These are phyloP conservation scores for Fusarium odoratissimum DNA, from an alignment of 2,329 filamentous ascomycete species.

Conservation along the genomic window DNA sequence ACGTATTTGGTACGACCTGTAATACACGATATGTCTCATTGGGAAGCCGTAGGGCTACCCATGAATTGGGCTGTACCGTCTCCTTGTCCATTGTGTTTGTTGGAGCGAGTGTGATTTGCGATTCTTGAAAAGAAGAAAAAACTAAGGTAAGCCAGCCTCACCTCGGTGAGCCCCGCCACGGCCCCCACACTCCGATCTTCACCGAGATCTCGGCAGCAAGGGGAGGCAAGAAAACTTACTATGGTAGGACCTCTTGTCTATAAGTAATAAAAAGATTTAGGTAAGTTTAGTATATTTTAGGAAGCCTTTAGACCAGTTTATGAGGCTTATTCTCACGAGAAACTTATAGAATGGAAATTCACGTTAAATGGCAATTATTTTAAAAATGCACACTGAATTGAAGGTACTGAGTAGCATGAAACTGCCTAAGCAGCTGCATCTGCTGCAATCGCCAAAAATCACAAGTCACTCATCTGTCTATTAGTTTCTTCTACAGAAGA, in stretches of 20 bases:
- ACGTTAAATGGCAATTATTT: background rate
- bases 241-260: background rate
- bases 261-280: background rate
- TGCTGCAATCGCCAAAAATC: accelerated
- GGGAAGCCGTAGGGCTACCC: slow-evolving; percentile 70
- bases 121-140: slow-evolving; percentile 38
- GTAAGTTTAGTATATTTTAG: background rate
- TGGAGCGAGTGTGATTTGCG: slow-evolving; percentile 20
- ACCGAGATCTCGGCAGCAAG: slow-evolving; percentile 14
- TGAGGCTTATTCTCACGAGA: background rate
- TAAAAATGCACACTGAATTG: accelerated
- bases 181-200: slow-evolving; percentile 33
- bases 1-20: slow-evolving; percentile 72
- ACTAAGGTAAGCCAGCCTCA: slow-evolving; percentile 40
- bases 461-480: background rate
- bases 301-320: background rate
- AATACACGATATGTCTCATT: slow-evolving; percentile 68
- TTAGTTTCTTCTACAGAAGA: background rate
- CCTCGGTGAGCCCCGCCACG: slow-evolving; percentile 48
- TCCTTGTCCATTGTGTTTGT: slow-evolving; percentile 47
- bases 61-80: slow-evolving; percentile 64
- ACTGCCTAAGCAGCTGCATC: background rate
- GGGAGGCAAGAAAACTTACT: background rate
- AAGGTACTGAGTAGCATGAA: background rate
- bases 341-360: background rate